phyloP scores from a whole-genome alignment of 2,329 filamentous ascomycete genomes.

The Penicillium digitatum region DNA sequence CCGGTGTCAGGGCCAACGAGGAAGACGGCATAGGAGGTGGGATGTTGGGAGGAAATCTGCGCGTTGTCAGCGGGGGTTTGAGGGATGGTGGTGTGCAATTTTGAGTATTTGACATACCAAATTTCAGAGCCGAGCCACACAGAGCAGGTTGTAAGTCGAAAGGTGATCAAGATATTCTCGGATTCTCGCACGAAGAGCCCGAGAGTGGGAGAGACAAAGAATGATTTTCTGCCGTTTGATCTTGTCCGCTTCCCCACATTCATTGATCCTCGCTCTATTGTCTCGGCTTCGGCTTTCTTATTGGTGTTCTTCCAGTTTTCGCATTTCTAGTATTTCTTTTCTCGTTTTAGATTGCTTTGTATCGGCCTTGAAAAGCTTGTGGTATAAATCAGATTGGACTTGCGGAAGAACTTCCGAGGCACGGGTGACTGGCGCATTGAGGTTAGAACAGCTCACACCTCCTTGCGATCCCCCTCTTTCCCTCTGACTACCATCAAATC shows the following conservation, averaged over 20 bases:
- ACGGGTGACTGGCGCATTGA: conserved; percentile 41
- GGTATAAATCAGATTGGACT: conserved; percentile 12
- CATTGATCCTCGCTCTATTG: conserved; percentile 14
- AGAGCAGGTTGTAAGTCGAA: neutral
- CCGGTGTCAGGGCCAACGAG: conserved; percentile 62
- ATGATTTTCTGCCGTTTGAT: conserved; percentile 27
- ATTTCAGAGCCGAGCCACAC: neutral
- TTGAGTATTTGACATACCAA: neutral
- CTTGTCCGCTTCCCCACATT: conserved; percentile 30
- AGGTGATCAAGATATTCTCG: neutral
- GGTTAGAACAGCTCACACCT: conserved; percentile 30
- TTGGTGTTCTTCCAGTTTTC: conserved; percentile 5
- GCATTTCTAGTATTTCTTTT: conserved; percentile 1
- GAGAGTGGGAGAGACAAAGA: conserved; percentile 23
- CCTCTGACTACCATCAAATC: conserved; percentile 6
- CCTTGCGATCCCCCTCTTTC: conserved; percentile 15
- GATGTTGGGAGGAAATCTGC: conserved; percentile 11
- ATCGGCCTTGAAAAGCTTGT: neutral
- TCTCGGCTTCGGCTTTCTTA: conserved; percentile 6
- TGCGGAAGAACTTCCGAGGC: conserved; percentile 26
- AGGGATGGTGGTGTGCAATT: neutral
- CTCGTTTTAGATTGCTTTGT: neutral
- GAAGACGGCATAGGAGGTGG: conserved; percentile 53
- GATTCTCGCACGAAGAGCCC: neutral
- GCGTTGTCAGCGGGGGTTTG: neutral